A percentile compares a stretch with the other conserved stretches of the same genome.
Evolutionary conservation across 2,329 filamentous ascomycete genomes (phyloP).

Genomic region (Camptophora hylomeconis): DNA sequence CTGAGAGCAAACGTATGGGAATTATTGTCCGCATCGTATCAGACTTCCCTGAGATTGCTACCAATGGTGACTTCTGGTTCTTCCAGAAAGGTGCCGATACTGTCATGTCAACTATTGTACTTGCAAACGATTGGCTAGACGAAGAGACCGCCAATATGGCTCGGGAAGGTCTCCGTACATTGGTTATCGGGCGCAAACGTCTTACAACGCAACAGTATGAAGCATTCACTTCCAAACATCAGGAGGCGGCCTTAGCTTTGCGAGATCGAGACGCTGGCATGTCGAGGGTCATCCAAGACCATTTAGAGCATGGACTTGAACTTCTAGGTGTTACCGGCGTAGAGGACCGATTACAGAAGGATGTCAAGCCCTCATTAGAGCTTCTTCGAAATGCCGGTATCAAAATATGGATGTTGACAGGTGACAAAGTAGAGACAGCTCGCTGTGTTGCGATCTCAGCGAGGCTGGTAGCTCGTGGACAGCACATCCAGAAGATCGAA

Average conservation of each 20-base stretch:
- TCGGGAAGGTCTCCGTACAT: constrained; percentile 79
- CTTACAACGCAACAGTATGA: constrained; percentile 67
- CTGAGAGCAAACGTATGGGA: constrained; percentile 95
- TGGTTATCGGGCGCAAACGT: constrained; percentile 87
- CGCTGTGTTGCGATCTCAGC: constrained; percentile 91
- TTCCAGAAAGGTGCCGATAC: constrained; percentile 98
- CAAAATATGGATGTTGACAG: constrained; percentile 99
- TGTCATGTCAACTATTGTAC: constrained; percentile 93
- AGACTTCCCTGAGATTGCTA: constrained; percentile 30
- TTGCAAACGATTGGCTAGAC: constrained; percentile 94
- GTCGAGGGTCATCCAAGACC: constrained; percentile 63
- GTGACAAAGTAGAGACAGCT: constrained; percentile 96
- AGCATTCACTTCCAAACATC: constrained; percentile 63
- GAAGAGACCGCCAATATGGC: constrained; percentile 99
- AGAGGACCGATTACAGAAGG: constrained; percentile 88
- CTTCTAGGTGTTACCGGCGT: constrained; percentile 95
- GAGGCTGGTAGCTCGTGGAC: constrained; percentile 82
- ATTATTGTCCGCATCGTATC: constrained; percentile 76
- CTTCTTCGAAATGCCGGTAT: constrained; percentile 92
- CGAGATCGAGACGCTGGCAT: constrained; percentile 69
- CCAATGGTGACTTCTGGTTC: constrained; percentile 79
- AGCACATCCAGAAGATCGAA: constrained; percentile 88
- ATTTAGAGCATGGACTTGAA: constrained; percentile 79
- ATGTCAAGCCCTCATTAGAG: constrained; percentile 91
- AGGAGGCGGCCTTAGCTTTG: constrained; percentile 68